These are phyloP conservation scores for Bacterosira constricta DNA, from an alignment of 108 stramenopile species.

Conservation along the genomic window DNA sequence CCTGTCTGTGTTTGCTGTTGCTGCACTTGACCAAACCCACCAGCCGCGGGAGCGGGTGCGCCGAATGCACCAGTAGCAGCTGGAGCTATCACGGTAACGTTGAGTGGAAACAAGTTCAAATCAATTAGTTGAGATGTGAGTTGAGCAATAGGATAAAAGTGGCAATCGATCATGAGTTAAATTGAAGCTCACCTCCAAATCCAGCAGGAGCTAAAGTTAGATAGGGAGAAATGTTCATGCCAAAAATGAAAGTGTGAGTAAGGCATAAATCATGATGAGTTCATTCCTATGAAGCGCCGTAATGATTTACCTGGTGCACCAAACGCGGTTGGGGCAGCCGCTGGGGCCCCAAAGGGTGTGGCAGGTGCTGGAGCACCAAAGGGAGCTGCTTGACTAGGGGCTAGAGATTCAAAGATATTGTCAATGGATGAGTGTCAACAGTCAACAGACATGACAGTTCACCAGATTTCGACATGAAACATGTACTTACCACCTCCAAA, in stretches of 20 bases:
- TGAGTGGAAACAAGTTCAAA: not conserved
- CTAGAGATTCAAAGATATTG: conserved; percentile 20
- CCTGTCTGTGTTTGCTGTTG: conserved; percentile 29
- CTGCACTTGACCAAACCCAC: not conserved
- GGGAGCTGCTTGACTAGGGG: conserved; percentile 31
- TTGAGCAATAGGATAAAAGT: not conserved
- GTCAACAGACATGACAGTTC: too few species aligned
- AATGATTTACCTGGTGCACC: not conserved
- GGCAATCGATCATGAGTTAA: not conserved
- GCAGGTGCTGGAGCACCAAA: conserved; percentile 21
- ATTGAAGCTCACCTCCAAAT: not conserved
- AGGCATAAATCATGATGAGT: conserved; percentile 15
- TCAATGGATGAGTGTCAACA: too few species aligned
- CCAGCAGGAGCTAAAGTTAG: not conserved
- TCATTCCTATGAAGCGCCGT: not conserved
- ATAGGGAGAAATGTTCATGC: too few species aligned
- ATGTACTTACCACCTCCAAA: conserved; percentile 40
- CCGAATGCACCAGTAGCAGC: conserved; percentile 13
- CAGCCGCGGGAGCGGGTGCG: not conserved
- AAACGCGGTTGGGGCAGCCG: conserved; percentile 41
- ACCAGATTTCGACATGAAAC: too few species aligned
- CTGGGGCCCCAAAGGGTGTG: conserved; percentile 23
- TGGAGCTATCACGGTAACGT: conserved; percentile 1
- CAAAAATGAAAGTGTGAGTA: not conserved
- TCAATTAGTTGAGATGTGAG: too few species aligned